Evolutionary conservation across 2,329 filamentous ascomycete genomes (phyloP), one percentile per base, ranked within the genome.

Genomic region (Fusarium pilosicola): DNA sequence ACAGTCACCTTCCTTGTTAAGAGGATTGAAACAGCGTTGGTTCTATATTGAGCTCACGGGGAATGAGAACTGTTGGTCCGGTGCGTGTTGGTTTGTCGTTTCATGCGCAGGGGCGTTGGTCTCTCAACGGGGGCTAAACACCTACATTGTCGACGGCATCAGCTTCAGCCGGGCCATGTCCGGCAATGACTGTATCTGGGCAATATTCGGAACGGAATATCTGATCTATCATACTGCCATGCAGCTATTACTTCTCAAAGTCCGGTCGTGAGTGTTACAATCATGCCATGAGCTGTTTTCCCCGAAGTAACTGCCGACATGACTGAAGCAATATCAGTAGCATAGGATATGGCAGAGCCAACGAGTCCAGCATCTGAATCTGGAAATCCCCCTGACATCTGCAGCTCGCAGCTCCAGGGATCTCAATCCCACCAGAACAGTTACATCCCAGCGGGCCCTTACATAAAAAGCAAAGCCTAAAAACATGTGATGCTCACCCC

Each of bases 401-500:
- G 60, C 64, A 67, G 60, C 24, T 36, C 34, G 38, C 32, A 42
- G 20, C 11, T 10, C 20, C 55, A 24, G 32, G 60, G 51, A 57
- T 51, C 38, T 28, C 32, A 28, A 30, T 34, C 51, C 24, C 44
- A 65, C 60, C 65, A 59, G 49, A 4, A 59, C 5, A 45, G 61
- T 59, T 52, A 45, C 61, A 68, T 68, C 45, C 24, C 26, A 46
- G 39, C 54, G 51, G 61, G 45, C 34, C 52, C 32, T 32, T 6
- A 14, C 34, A 64, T 28, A 39, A 28, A 52, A 26, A 38, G 30
- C 7, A 62, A 26, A 38, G 30, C 7, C 36, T 30, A 61, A 44
- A 41, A 65, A 52, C 65, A 60, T 52, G 51, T 42, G 32, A 68
- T 54, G 38, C 20, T 65, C 17, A 15, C 26, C n/a, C 45, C 32